Base-by-base conservation (phyloP, 2,329 filamentous ascomycete genomes). In the Epichloe uncinata region DNA sequence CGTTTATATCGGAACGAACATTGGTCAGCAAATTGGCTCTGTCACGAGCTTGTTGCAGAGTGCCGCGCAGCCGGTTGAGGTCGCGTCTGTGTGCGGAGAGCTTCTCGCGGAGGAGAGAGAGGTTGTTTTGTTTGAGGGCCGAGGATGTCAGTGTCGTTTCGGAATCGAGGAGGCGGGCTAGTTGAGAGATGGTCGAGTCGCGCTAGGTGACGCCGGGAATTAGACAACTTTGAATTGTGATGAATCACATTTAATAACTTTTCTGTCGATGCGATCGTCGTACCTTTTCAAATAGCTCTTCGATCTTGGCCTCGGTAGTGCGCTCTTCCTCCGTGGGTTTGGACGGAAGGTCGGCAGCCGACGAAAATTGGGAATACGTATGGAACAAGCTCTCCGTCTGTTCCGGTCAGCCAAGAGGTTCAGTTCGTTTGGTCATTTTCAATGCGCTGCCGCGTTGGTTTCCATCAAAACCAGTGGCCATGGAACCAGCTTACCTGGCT, bases 121-220 rank as follows among this genome's bases (percentile, higher is more conserved):
- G 82, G 65, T 97, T 96, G 72, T 91, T 95, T 62, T 95, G 90
- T 70, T 97, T 97, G n/a, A 95, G 78, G 50, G 90, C 89, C 37
- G 91, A 97, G 42, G 89, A 84, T 47, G 86, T 88, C 52, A 94
- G 79, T 50, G 83, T 77, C 20, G 89, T 81, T 75, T 97, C 91
- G 50, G 90, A 95, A 71, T 97, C 91, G 58, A 97, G 85, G 49
- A 96, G 82, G 52, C 91, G 87, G 57, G 82, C 74, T 50, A 98
- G 84, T 68, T 96, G 88, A 52, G 75, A 71, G 63, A 97, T 82
- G 48, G 93, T 79, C 42, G 76, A 73, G 63, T 95, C 88, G 63
- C 93, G 84, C 88, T 95, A 18, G 8, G 34, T 16, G 11, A 16
- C 16, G 18, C n/a, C 22, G 13, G 18, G 44, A 4, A n/a, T 47